Evolutionary conservation across 2,329 filamentous ascomycete species (phyloP), one percentile per base, ranked within the genome.

Genomic region (Zymoseptoria pseudotritici): DNA sequence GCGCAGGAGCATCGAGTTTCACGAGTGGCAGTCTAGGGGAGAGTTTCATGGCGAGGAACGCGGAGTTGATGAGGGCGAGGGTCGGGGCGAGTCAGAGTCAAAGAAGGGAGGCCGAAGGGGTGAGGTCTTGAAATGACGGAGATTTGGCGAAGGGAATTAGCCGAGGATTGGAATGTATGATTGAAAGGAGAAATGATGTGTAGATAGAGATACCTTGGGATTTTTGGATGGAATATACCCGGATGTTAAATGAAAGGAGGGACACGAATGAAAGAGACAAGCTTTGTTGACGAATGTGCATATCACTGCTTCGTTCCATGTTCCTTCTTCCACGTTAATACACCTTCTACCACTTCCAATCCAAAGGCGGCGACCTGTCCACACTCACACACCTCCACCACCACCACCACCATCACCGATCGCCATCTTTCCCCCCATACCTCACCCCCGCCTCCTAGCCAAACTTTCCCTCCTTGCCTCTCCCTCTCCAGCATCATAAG

Each of bases 41-140:
- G 66, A 67, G 62, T 5, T 74, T 67, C 54, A 74, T 74, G 72
- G 69, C 67, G 9, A 59, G 65, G 21, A 70, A 71, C 61, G 72
- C 72, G n/a, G 69, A 71, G 60, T 58, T 65, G 57, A 64, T 72
- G 63, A 68, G 29, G 31, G 42, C 24, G 29, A 24, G 52, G 22
- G 22, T 62, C 21, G 58, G 61, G 50, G 59, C 59, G 13, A 60
- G 63, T 6, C 55, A 53, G 52, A 31, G 58, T 36, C 36, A 46
- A 17, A 46, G 36, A 17, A 17, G 36, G 36, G 36, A 46, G 36
- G 36, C 36, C 2, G 36, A 46, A 17, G 36, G 36, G 4, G 36
- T 46, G 36, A 46, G 36, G 13, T 46, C 36, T 46, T 46, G 36
- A 46, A 2, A 13, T 42, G 36, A 42, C 17, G 36, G 17, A 11